Base-by-base conservation (phyloP, 106 monocot genomes). In the Agapanthus africanus region DNA sequence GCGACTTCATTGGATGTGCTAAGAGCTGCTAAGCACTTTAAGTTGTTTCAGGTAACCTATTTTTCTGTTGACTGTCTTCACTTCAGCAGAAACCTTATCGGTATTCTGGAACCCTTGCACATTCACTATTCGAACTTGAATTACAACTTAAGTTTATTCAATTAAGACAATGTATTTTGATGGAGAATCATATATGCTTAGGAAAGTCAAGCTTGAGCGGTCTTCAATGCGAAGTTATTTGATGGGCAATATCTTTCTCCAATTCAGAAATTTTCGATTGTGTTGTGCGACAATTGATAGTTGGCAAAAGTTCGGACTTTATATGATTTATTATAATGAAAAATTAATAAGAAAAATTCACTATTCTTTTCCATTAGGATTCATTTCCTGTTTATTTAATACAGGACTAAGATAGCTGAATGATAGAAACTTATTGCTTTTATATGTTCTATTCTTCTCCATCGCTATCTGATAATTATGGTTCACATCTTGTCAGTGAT, bases 11-110 rank as follows among this genome's bases (percentile, higher is more conserved):
- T 99, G 66, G 92, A 92, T 81, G 99, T 99, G 32, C 60, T 99
- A 65, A 82, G 59, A 78, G 99, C 87, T 79, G 99, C 99, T 25
- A 83, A 83, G 54, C 77, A 90, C 80, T 99, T 87, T 40, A 99
- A 99, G 67, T 62, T 99, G 63, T 89, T 87, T 79, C 99, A 99
- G 99, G 99, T 93, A 65, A 21, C 31, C 50, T 38, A 19, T 22
- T 37, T 57, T 30, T 28, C 16, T 34, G 5, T 35, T 18, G 32
- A n/a, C 4, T 30, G 5, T 30, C 1, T 56, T 1, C 4, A 6
- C 60, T 61, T 59, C 35, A 6, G 16, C 11, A 35, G 16, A 13
- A 18, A 4, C 16, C 16, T 16, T 11, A 61, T 33, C 18, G 18
- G 33, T 56, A 10, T 56, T 27, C 30, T n/a, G n/a, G 3, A 19